Evolutionary conservation across 805 yeast species (phyloP), one percentile per base, ranked within the genome.

Genomic region (Metschnikowia vanudenii): DNA sequence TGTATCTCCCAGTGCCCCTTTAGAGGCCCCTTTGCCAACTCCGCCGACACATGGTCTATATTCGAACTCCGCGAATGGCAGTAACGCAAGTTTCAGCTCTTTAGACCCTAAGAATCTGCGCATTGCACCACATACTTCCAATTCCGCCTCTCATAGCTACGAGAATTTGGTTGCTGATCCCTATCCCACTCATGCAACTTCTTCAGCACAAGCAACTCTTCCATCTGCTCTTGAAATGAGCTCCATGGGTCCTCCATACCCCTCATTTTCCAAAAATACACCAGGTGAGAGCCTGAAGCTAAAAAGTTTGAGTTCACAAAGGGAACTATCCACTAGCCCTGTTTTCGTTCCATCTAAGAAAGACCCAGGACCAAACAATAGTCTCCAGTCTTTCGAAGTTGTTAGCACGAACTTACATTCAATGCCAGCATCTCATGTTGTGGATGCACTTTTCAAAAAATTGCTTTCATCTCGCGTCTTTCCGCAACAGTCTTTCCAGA

Each of bases 391-490:
- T 1, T 71, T 67, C 51, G 60, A 62, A n/a, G 53, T 63, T 8
- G 69, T 67, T 4, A 58, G 65, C 2, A 56, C 63, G n/a, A 53
- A 63, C 37, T 59, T 65, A 39, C 56, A 64, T 41, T 67, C 63
- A 46, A 62, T 69, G 51, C 77, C 77, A 2, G 54, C 54, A 4
- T 46, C 69, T 3, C 61, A 59, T 19, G 58, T 71, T 11, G 76
- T 73, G 9, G 74, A 72, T 42, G 54, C 49, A 4, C 54, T 72
- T n/a, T 73, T 73, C 49, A 74, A 71, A 43, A 58, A 61, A 39
- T 51, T 73, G n/a, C 56, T 73, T 4, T 59, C 72, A 3, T 60
- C 61, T 4, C 55, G 76, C 37, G 73, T 62, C 0, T 71, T 73
- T 42, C 60, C 73, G 1, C 69, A 62, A n/a, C 61, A 56, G 38